Evolutionary conservation across 352 stramenopile genomes (phyloP).

Genomic region (Globisporangium middletonii): DNA sequence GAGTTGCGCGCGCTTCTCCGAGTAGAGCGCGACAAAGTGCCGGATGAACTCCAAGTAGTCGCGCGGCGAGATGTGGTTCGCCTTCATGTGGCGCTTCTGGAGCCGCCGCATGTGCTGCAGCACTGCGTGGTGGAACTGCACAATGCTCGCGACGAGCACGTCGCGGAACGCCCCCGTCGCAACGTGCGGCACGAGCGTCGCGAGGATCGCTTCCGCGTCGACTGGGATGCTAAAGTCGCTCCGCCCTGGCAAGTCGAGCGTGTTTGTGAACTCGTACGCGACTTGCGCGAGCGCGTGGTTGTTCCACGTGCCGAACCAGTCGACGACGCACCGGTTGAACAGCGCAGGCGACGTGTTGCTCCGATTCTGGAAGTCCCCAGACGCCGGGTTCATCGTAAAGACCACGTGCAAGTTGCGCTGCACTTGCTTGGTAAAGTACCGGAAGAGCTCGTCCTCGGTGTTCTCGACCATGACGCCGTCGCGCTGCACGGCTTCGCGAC

Average conservation of each 20-base stretch:
- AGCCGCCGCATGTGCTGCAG: slow-evolving; percentile 81
- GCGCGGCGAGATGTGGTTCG: slow-evolving; percentile 88
- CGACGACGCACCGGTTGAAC: slow-evolving; percentile 99
- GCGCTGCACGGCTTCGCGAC: slow-evolving; percentile 92
- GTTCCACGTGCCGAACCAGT: slow-evolving; percentile 99
- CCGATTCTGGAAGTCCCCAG: slow-evolving; percentile 93
- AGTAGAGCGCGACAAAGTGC: slow-evolving; percentile 88
- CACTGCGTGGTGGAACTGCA: slow-evolving; percentile 85
- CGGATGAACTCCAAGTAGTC: slow-evolving; percentile 93
- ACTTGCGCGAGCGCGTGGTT: slow-evolving; percentile 97
- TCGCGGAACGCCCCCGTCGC: slow-evolving; percentile 68
- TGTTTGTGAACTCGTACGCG: slow-evolving; percentile 95
- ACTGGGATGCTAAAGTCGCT: slow-evolving; percentile 51
- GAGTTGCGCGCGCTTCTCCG: slow-evolving; percentile 88
- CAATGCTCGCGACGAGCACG: slow-evolving; percentile 75
- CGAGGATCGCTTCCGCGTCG: slow-evolving; percentile 44
- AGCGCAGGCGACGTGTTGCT: slow-evolving; percentile 99
- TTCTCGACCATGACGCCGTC: slow-evolving; percentile 88
- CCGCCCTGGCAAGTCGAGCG: slow-evolving; percentile 90
- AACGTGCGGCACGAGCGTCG: slow-evolving; percentile 63
- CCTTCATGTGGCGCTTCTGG: slow-evolving; percentile 82
- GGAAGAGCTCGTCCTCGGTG: slow-evolving; percentile 93
- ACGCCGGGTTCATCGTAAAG: slow-evolving; percentile 99
- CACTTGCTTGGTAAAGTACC: slow-evolving; percentile 97
- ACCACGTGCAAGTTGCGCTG: slow-evolving; percentile 99